Evolutionary conservation across 768 basidiomycete genomes (phyloP).

Genomic region (Chalciporus piperatus): DNA sequence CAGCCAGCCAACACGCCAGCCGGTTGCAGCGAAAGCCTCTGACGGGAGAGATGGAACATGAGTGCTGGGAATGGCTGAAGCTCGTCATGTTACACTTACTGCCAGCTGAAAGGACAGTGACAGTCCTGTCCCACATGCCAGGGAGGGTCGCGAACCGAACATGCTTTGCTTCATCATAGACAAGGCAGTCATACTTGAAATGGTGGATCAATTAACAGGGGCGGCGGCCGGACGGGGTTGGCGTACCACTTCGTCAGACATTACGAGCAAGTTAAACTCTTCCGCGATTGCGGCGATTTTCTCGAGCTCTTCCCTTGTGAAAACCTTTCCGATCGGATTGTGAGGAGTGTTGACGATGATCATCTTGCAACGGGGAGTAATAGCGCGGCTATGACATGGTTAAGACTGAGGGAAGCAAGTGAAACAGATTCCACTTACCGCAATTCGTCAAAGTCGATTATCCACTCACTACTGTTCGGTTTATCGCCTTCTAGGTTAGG

Average conservation of each 20-base stretch:
- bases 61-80: not conserved
- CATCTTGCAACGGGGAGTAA: conserved; percentile 89
- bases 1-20: conserved; percentile 97
- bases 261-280: conserved; percentile 88
- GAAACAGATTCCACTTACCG: conserved; percentile 42
- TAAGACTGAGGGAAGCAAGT: not conserved
- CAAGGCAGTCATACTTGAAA: conserved; percentile 85
- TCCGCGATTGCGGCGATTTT: conserved; percentile 83
- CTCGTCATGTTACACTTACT: conserved; percentile 48
- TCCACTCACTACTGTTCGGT: conserved; percentile 78
- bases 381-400: conserved; percentile 53
- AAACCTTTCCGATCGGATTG: conserved; percentile 98
- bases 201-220: not conserved
- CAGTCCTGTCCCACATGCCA: conserved; percentile 98
- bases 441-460: conserved; percentile 84
- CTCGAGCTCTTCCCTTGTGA: conserved; percentile 78
- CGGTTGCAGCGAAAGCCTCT: conserved; percentile 97
- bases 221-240: not conserved
- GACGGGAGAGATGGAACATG: conserved; percentile 1
- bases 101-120: conserved; percentile 94
- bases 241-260: conserved; percentile 94
- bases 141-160: conserved; percentile 91
- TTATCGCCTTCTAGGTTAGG: conserved; percentile 60
- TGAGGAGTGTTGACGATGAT: conserved; percentile 96
- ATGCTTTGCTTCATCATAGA: conserved; percentile 87